Evolutionary conservation across 192 early-diverging fungal genomes (phyloP), one percentile per base, ranked within the genome.

Genomic region (Gigaspora rosea): DNA sequence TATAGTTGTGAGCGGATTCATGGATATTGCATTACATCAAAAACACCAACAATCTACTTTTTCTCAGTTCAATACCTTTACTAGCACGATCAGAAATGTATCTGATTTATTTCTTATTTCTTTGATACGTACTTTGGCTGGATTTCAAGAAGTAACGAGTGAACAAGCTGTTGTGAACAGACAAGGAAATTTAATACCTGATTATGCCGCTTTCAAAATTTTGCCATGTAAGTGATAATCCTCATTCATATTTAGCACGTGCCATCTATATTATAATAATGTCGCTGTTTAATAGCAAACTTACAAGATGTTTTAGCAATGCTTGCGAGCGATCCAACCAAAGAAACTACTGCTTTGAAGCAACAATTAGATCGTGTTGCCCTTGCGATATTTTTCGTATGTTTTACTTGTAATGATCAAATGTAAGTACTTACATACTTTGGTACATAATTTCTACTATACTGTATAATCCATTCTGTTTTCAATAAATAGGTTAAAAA

Each of bases 381-480:
- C 8, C 71, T 73, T 46, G 72, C 72, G 18, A 27, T 61, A 47
- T 59, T 73, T 35, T 73, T 73, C 56, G 72, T 73, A 15, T 27
- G 16, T 36, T 22, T 58, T 11, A 41, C 71, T 3, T 52, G 50
- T 5, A 20, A 41, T 36, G 57, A 73, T 58, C 15, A 56, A 58
- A 56, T 18, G 51, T 73, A 27, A 49, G 47, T 58, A 58, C 1
- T 0, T 27, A 27, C 41, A 41, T 7, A 7, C 7, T 41, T 41
- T 41, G 41, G 41, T 41, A 41, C 41, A 7, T 7, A 41, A 41
- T 41, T 41, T 41, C 7, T 41, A 41, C 7, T 41, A 41, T 41
- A 7, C 41, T 7, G 41, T 41, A 0, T 41, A 41, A 41, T 7
- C 41, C 41, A 41, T 41, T 41, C 41, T 41, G 3, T 41, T 41